Conservation (phyloP, 768 basidiomycete species). For the Leccinum pellstonianum region DNA sequence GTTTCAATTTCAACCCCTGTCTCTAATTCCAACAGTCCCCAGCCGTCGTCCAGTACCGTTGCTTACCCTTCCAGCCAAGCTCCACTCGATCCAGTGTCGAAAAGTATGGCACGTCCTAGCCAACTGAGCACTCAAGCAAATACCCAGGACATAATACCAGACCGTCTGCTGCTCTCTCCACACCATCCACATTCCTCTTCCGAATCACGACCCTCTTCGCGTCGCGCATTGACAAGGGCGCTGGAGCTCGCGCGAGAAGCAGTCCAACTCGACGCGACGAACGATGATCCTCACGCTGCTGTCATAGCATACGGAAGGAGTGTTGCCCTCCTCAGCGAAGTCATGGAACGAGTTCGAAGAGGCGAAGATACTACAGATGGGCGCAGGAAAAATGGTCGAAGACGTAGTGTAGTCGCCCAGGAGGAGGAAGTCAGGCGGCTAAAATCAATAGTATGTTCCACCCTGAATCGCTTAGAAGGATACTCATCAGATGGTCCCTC, state of each 20-base stretch:
- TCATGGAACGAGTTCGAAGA: conserved; percentile 87
- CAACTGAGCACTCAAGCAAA: conserved; percentile 21
- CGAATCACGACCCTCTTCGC: conserved; percentile 67
- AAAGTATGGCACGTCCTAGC: conserved; percentile 43
- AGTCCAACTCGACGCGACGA: conserved; percentile 82
- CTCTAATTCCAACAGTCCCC: conserved; percentile 30
- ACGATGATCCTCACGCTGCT: conserved; percentile 85
- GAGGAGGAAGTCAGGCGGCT: conserved; percentile 86
- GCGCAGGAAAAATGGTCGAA: conserved; percentile 57
- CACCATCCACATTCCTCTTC: conserved; percentile 41
- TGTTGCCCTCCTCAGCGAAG: conserved; percentile 83
- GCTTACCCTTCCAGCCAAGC: conserved; percentile 42
- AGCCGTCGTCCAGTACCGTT: conserved; percentile 18
- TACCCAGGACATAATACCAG: conserved; percentile 42
- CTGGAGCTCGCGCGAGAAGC: conserved; percentile 88
- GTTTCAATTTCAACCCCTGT: conserved; percentile 27
- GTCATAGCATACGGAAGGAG: conserved; percentile 87
- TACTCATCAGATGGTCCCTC: conserved; percentile 18
- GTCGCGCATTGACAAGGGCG: conserved; percentile 81
- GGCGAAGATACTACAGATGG: conserved; percentile 79
- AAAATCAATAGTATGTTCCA: conserved; percentile 79
- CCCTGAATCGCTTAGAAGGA: conserved; percentile 7
- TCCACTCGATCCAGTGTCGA: conserved; percentile 58
- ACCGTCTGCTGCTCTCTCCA: conserved; percentile 44
- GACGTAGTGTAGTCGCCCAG: conserved; percentile 83